Evolutionary conservation across 1,139 yeast species (phyloP), one percentile per base, ranked within the genome.

Genomic region (Lodderomyces elongisporus): DNA sequence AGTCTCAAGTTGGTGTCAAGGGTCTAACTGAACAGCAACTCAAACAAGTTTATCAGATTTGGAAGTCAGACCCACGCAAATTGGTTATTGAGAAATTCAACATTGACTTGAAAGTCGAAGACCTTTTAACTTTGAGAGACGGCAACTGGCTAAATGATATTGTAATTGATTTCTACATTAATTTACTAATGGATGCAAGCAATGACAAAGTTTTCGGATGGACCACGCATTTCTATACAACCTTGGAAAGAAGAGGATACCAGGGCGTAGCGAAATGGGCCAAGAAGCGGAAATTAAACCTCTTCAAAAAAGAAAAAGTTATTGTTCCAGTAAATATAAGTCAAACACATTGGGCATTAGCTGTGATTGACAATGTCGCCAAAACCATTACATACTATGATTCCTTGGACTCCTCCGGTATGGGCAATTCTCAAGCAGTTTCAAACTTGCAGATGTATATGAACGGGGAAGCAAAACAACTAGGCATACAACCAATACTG

Each of bases 281-380:
- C 37, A 85, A 81, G 47, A 72, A 95, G 35, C 81, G 84, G 41
- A 84, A 85, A 47, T 68, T 81, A 27, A 75, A 81, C 43, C 77
- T 89, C 8, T 69, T 77, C 5, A 67, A 74, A 25, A 61, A 82
- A 43, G 81, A 80, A 29, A 64, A 74, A 40, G 69, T 93, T 5
- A 68, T 91, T 44, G 79, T 85, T 5, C 99, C 99, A 0, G 79
- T 91, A 17, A 91, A 91, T 51, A 66, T 85, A 20, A 71, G 76
- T 57, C 79, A 81, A 36, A 74, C 91, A 1, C 99, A 91, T 56
- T 91, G 99, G 99, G 93, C 95, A 4, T 60, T 89, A 29, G 89
- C 94, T 0, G 81, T 82, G 17, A 70, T 91, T 23, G 81, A 91
- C 54, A 75, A 87, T 43, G 54, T 55, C 22, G 60, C 65, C 9